Percentiles rank a stretch among this genome's conserved stretches.
These are phyloP conservation scores for Fusarium austroafricanum DNA, from an alignment of 2,329 filamentous ascomycete species.

Conservation along the genomic window DNA sequence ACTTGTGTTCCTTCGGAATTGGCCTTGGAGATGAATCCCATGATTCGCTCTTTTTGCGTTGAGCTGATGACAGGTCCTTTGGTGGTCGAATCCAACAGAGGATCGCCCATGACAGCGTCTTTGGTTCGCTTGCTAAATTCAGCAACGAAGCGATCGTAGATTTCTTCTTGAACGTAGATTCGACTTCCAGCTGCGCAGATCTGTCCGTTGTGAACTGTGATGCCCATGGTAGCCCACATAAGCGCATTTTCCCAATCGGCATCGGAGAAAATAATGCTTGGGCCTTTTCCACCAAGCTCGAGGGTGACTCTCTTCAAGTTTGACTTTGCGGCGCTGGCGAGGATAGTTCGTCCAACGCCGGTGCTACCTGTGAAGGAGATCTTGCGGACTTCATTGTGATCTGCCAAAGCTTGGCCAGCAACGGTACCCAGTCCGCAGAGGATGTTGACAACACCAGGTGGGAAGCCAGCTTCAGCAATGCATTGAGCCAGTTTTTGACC, in stretches of 20 bases:
- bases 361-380: slow-evolving; percentile 81
- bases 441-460: slow-evolving; percentile 78
- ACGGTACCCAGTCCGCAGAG: slow-evolving; percentile 74
- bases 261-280: slow-evolving; percentile 69
- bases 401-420: slow-evolving; percentile 73
- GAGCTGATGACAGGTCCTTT: slow-evolving; percentile 63
- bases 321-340: slow-evolving; percentile 77
- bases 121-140: slow-evolving; percentile 18
- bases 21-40: slow-evolving; percentile 48
- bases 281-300: slow-evolving; percentile 77
- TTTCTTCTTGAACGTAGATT: slow-evolving; percentile 67
- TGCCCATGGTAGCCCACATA: slow-evolving; percentile 56
- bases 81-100: slow-evolving; percentile 48
- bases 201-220: slow-evolving; percentile 67
- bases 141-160: slow-evolving; percentile 57
- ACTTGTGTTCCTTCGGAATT: slow-evolving; percentile 33
- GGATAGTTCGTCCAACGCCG: slow-evolving; percentile 72
- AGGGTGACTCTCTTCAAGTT: slow-evolving; percentile 83
- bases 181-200: slow-evolving; percentile 70
- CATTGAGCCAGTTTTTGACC: slow-evolving; percentile 71
- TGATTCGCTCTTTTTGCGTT: slow-evolving; percentile 68
- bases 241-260: slow-evolving; percentile 72
- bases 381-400: slow-evolving; percentile 75
- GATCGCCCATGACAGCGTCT: slow-evolving; percentile 38
- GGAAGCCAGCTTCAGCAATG: slow-evolving; percentile 77